phyloP scores from a whole-genome alignment of 257 asterid species.

The Primulina huaijiensis region DNA sequence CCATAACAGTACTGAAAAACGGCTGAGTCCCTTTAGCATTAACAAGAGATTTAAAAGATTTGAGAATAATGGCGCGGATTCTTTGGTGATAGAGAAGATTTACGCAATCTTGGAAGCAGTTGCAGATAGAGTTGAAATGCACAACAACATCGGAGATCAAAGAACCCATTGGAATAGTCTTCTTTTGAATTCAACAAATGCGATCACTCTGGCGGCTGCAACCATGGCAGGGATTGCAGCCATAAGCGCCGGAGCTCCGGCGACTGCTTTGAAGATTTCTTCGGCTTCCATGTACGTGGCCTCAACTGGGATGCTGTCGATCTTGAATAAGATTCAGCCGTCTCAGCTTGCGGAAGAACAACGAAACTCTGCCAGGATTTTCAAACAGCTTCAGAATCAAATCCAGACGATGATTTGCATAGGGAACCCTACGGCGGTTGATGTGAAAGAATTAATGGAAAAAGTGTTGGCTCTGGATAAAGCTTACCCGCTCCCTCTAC shows the following conservation, averaged over 20 bases:
- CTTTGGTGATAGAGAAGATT: slow-evolving; percentile 42
- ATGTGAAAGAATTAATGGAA: slow-evolving; percentile 31
- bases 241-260: slow-evolving; percentile 14
- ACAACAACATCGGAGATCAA: slow-evolving; percentile 53
- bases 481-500: slow-evolving; percentile 43
- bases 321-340: slow-evolving; percentile 41
- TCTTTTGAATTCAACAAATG: slow-evolving; percentile 48
- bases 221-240: slow-evolving; percentile 31
- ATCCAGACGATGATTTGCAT: slow-evolving; percentile 25
- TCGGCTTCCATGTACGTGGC: slow-evolving; percentile 37
- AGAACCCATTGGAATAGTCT: slow-evolving; percentile 56
- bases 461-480: slow-evolving; percentile 37
- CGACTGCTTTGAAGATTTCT: slow-evolving; percentile 23
- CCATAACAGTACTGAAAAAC: background rate
- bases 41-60: background rate
- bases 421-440: slow-evolving; percentile 18
- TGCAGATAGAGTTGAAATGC: slow-evolving; percentile 68
- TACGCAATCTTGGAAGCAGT: slow-evolving; percentile 54
- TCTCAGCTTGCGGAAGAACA: slow-evolving; percentile 54
- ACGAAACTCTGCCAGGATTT: slow-evolving; percentile 40
- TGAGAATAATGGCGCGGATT: slow-evolving; percentile 18
- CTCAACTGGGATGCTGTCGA: slow-evolving; percentile 32
- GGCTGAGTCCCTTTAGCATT: slow-evolving; percentile 16
- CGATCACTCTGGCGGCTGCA: slow-evolving; percentile 53
- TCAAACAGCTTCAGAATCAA: slow-evolving; percentile 32